Percentiles rank a stretch among this genome's conserved stretches.
These are phyloP conservation scores for Penicillium verhagenii DNA, from an alignment of 495 filamentous ascomycete genomes.

Conservation along the genomic window DNA sequence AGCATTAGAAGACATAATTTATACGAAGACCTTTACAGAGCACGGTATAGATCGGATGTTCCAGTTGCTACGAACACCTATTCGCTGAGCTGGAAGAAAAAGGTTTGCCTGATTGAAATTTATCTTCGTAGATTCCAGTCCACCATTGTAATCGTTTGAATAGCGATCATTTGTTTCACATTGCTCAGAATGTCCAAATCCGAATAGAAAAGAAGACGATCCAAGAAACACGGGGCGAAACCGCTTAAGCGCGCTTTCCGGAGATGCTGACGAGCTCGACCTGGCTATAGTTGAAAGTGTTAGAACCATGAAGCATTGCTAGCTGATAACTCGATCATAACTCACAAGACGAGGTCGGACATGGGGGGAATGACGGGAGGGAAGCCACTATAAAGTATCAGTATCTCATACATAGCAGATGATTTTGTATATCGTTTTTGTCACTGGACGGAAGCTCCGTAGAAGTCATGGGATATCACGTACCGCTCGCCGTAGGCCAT, in stretches of 20 bases:
- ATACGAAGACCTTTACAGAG: not conserved
- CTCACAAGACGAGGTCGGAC: constrained; percentile 53
- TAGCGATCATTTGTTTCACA: not conserved
- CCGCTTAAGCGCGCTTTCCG: constrained; percentile 25
- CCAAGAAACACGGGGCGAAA: too few relatives aligned
- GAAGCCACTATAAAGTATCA: constrained; percentile 49
- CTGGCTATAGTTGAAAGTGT: constrained; percentile 29
- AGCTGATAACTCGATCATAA: constrained; percentile 9
- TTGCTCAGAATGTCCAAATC: not conserved
- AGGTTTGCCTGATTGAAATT: not conserved
- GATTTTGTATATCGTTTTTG: not conserved
- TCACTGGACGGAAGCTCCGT: not conserved
- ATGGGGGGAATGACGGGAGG: constrained; percentile 58
- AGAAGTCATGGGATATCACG: constrained; percentile 18
- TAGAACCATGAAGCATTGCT: not conserved
- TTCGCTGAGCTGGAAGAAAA: not conserved
- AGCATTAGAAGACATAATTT: not conserved
- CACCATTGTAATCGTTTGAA: not conserved
- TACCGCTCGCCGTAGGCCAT: constrained; percentile 76
- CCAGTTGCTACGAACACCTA: too few relatives aligned
- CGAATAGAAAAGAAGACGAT: not conserved
- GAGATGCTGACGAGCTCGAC: constrained; percentile 47
- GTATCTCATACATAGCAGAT: not conserved
- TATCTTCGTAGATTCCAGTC: not conserved
- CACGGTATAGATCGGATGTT: not conserved